A percentile compares a stretch with the other conserved stretches of the same genome.
Conservation (phyloP, 2,329 filamentous ascomycete genomes). For the Pestalotiopsis sp. region DNA sequence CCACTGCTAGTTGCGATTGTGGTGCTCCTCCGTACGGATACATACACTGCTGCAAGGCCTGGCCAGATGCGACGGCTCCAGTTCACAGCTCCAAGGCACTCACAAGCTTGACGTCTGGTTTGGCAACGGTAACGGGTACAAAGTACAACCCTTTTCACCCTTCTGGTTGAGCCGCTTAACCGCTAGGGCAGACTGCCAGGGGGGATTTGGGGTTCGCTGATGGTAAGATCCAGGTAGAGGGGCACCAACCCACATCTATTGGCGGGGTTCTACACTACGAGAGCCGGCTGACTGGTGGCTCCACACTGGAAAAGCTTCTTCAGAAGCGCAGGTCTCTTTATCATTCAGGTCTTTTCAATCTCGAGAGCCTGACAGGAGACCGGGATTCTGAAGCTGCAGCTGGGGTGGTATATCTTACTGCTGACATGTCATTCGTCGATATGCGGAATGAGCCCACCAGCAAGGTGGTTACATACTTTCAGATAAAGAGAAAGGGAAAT, state of each 20-base stretch:
- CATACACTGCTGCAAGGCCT: not conserved
- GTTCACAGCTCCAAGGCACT: not conserved
- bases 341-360: slow-evolving; percentile 17
- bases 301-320: not conserved
- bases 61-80: not conserved
- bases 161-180: slow-evolving; percentile 11
- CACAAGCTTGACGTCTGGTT: not conserved
- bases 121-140: not conserved
- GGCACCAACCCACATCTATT: not conserved
- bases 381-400: slow-evolving; percentile 23
- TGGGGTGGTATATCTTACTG: slow-evolving; percentile 22
- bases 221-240: not conserved
- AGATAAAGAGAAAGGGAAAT: not conserved
- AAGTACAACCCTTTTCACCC: not conserved
- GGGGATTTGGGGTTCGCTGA: not conserved
- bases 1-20: not conserved
- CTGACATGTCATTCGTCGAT: slow-evolving; percentile 28
- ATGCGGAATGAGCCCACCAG: slow-evolving; percentile 22
- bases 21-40: not conserved
- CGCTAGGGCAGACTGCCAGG: not conserved
- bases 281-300: not conserved
- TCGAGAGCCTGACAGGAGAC: slow-evolving; percentile 16
- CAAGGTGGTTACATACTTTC: slow-evolving; percentile 23
- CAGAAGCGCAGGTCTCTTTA: not conserved
- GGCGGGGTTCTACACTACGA: not conserved